A percentile compares a stretch with the other conserved stretches of the same genome.
These are phyloP conservation scores for Colletotrichum abscissum DNA, from an alignment of 2,329 filamentous ascomycete genomes.

Conservation along the genomic window DNA sequence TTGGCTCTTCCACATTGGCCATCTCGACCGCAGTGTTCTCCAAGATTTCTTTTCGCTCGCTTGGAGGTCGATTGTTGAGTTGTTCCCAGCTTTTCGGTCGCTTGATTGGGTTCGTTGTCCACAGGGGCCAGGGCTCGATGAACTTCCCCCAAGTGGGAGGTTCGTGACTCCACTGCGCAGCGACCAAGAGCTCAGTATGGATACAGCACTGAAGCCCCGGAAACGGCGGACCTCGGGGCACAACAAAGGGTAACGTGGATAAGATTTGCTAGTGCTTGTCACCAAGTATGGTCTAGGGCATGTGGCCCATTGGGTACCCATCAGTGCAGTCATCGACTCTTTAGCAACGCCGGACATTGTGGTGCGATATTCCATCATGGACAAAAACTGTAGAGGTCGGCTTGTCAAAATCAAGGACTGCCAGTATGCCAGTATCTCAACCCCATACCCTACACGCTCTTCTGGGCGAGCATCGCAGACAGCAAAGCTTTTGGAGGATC, in stretches of 20 bases:
- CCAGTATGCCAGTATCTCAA: neutral
- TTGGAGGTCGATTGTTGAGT: neutral
- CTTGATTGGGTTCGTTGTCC: slow-evolving; percentile 8
- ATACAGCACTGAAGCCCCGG: neutral
- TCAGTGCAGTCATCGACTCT: neutral
- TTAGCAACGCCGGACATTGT: neutral
- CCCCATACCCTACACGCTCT: neutral
- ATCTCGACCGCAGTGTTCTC: neutral
- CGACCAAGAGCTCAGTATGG: neutral
- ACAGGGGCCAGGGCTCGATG: slow-evolving; percentile 15
- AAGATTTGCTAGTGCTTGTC: neutral
- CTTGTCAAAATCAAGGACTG: neutral
- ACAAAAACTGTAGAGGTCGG: neutral
- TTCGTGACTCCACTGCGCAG: neutral
- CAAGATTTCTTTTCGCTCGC: neutral
- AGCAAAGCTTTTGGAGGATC: neutral
- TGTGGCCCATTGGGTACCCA: neutral
- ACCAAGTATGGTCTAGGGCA: neutral
- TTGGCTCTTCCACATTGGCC: neutral
- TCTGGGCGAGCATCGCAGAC: neutral
- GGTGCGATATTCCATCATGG: too few relatives aligned
- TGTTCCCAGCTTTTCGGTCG: slow-evolving; percentile 12
- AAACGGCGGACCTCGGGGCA: neutral
- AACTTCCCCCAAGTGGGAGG: slow-evolving; percentile 23
- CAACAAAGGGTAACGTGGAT: neutral